Conservation (phyloP, 2,329 filamentous ascomycete species). For the Curvularia spicifera region DNA sequence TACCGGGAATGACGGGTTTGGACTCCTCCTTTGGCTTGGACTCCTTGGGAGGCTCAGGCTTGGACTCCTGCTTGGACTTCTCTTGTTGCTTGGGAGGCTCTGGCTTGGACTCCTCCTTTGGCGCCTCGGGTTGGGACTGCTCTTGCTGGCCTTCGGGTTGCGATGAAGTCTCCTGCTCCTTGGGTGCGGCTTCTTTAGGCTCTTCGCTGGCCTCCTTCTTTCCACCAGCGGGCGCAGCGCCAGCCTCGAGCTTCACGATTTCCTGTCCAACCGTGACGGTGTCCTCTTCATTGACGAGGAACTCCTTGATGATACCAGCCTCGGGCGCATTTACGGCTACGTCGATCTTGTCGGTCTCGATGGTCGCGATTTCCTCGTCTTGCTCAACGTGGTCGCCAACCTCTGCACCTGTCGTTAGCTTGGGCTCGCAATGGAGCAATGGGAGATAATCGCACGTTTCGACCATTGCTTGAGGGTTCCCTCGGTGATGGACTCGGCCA, state of each 20-base stretch:
- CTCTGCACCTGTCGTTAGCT: slow-evolving; percentile 54
- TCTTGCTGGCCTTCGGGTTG: slow-evolving; percentile 60
- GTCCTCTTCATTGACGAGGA: slow-evolving; percentile 90
- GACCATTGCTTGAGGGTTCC: slow-evolving; percentile 95
- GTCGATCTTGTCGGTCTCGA: slow-evolving; percentile 99
- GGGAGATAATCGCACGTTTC: slow-evolving; percentile 63
- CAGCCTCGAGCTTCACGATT: slow-evolving; percentile 80
- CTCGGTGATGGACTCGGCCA: slow-evolving; percentile 99
- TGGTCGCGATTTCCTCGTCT: slow-evolving; percentile 97
- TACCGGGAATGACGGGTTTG: slow-evolving; percentile 62
- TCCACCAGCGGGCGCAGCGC: slow-evolving; percentile 59
- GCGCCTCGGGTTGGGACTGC: slow-evolving; percentile 49
- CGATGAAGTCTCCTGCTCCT: slow-evolving; percentile 63
- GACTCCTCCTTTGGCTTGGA: slow-evolving; percentile 39
- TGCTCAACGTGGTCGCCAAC: slow-evolving; percentile 92
- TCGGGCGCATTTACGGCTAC: slow-evolving; percentile 94
- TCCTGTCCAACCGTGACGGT: slow-evolving; percentile 95
- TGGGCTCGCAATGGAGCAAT: neutral
- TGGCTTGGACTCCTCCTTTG: slow-evolving; percentile 51
- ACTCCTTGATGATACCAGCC: slow-evolving; percentile 88
- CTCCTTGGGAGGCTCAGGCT: slow-evolving; percentile 40
- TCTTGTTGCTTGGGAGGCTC: slow-evolving; percentile 49
- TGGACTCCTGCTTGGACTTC: slow-evolving; percentile 38
- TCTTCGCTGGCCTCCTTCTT: slow-evolving; percentile 63
- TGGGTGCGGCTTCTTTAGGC: slow-evolving; percentile 65